Evolutionary conservation across 2,329 filamentous ascomycete genomes (phyloP), one percentile per base, ranked within the genome.

Genomic region (Aureobasidium zeae): DNA sequence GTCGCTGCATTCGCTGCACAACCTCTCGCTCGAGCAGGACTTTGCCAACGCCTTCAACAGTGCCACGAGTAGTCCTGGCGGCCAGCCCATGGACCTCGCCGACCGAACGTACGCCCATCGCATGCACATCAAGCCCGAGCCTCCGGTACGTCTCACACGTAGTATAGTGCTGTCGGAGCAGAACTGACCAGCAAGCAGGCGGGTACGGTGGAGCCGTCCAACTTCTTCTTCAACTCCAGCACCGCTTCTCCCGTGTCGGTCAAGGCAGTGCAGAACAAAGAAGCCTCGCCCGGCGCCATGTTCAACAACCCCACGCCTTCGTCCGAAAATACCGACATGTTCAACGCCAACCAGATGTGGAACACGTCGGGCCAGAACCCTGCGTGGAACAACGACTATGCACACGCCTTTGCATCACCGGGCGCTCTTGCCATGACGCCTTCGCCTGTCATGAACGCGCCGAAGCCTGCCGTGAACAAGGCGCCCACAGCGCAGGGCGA

Each of bases 31-130:
- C 33, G 58, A 63, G 25, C 53, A 56, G 29, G 59, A 61, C 46
- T 58, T 62, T 45, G 57, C 52, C 45, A 51, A 49, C 33, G 72
- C 77, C 50, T 79, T 80, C 54, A 70, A 73, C 12, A 76, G 73
- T 52, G 71, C 71, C 7, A 71, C 73, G 2, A 76, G 70, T 51
- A 81, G 74, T 48, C 74, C 77, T 17, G 48, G 48, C 10, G 43
- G 33, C 25, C 26, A 36, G 25, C 19, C 41, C 12, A 45, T 45
- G 43, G 43, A 45, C 16, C 11, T 38, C 21, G 21, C 31, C 11
- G 43, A 45, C 25, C 25, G 32, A 3, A 38, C 26, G 9, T 45
- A 45, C 10, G 20, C 43, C 7, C 28, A 30, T 19, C 43, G 33
- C 17, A 38, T 38, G 28, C 25, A 38, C n/a, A 45, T 45, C 43